Evolutionary conservation across 495 filamentous ascomycete species (phyloP), one percentile per base, ranked within the genome.

Genomic region (Cercophora sp.): DNA sequence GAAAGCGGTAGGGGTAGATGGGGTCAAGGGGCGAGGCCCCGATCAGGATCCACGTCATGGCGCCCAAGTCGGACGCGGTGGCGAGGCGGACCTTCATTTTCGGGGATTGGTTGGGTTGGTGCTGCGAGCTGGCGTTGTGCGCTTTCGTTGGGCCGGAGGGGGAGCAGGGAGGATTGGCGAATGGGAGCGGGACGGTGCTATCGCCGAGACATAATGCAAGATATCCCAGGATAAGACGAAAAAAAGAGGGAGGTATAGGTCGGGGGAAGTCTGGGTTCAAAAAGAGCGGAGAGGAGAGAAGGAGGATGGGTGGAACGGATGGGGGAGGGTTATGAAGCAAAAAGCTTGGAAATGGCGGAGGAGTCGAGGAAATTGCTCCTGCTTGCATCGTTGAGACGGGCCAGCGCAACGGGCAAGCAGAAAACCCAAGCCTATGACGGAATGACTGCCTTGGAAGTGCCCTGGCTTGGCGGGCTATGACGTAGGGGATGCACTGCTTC

Each of bases 1-100:
- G 68, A 36, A 64, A 70, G 24, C 68, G 59, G 41, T 70, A 68
- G 32, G 62, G 58, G 52, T 67, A 70, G 47, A 63, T 42, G 29
- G 68, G 68, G 51, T 70, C 68, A 16, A 59, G 53, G 6, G 62
- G 58, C 10, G 64, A 62, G 20, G 61, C 61, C 1, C 48, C 57
- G 55, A 61, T 37, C 1, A 67, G 57, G 22, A 62, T 57, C 42
- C 44, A 47, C 5, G 61, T 59, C 59, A 67, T 64, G 54, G 50
- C 55, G 42, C 59, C 59, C 10, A 67, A 57, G 48, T 67, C 64
- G 51, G 56, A 26, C 27, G 26, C 13, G 3, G 39, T 60, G 9
- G 64, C 64, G 5, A 51, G 42, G 6, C 64, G 57, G 53, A 64
- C 34, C 11, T 31, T 36, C 59, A 57, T 62, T 16, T n/a, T 18